These are phyloP conservation scores for Larix kaempferi DNA, from an alignment of 75 land plant genomes.

Conservation along the genomic window DNA sequence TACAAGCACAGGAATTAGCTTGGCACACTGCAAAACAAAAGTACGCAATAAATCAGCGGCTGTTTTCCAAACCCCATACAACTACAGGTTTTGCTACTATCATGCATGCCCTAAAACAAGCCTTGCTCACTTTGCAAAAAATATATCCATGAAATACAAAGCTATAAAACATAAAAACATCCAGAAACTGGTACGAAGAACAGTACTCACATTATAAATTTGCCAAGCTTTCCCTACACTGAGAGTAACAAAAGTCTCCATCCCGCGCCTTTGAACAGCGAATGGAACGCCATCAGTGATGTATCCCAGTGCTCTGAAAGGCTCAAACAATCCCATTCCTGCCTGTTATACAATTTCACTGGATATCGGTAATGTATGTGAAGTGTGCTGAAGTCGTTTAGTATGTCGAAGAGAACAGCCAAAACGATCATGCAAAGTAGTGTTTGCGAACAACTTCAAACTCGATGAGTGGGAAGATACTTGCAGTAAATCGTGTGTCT, in stretches of 20 bases:
- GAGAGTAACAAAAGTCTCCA: slow-evolving; percentile 95
- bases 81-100: background rate
- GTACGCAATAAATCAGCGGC: background rate
- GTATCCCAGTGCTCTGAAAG: slow-evolving; percentile 87
- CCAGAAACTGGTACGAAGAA: background rate
- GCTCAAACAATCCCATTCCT: slow-evolving; percentile 88
- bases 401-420: no score
- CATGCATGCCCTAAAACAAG: background rate
- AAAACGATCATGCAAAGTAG: no score
- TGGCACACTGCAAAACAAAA: slow-evolving; percentile 75
- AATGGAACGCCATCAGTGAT: slow-evolving; percentile 81
- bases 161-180: background rate
- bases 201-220: slow-evolving; percentile 61
- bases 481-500: background rate
- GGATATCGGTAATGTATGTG: no score
- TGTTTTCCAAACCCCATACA: background rate
- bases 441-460: no score
- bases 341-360: background rate
- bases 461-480: no score
- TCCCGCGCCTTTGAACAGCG: slow-evolving; percentile 73
- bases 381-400: no score
- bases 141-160: background rate
- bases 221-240: slow-evolving; percentile 95
- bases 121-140: background rate
- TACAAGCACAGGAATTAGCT: slow-evolving; percentile 74